Evolutionary conservation across 192 early-diverging fungal genomes (phyloP).

Genomic region (Coemansia sp.): DNA sequence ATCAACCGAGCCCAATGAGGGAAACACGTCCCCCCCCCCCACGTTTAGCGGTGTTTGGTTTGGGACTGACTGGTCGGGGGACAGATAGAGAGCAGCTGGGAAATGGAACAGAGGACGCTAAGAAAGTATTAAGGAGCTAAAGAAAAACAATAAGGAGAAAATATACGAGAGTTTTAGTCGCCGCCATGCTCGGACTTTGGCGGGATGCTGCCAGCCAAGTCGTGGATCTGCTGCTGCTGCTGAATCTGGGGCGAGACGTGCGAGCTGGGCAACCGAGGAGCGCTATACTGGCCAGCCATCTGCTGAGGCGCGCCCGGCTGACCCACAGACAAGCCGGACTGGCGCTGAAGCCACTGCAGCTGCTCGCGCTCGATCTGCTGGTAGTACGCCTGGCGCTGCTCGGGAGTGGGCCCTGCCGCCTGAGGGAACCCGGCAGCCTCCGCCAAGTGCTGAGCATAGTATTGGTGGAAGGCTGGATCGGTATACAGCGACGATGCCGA

Average conservation of each 20-base stretch:
- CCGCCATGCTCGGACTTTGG: slow-evolving; percentile 18
- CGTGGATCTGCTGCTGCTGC: slow-evolving; percentile 24
- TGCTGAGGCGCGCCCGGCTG: background rate
- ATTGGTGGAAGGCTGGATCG: slow-evolving; percentile 43
- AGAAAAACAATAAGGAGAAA: background rate
- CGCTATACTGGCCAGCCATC: slow-evolving; percentile 3
- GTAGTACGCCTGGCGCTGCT: slow-evolving; percentile 49
- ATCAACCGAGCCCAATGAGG: background rate
- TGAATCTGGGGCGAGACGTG: slow-evolving; percentile 23
- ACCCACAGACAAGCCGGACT: slow-evolving; percentile 32
- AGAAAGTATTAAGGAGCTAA: background rate
- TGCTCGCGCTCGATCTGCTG: slow-evolving; percentile 54
- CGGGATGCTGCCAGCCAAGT: background rate
- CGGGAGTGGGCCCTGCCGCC: slow-evolving; percentile 24
- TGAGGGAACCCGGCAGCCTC: slow-evolving; percentile 44
- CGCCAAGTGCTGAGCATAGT: slow-evolving; percentile 49
- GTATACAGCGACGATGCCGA: slow-evolving; percentile 19
- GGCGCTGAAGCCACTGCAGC: slow-evolving; percentile 50
- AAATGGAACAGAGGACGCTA: background rate
- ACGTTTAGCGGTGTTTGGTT: background rate
- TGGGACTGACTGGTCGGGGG: background rate
- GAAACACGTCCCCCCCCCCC: background rate
- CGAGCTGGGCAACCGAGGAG: slow-evolving; percentile 6
- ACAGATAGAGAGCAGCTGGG: background rate
- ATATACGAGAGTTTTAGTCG: background rate